phyloP scores from a whole-genome alignment of 192 early-diverging fungal genomes.

The Dispira simplex region DNA sequence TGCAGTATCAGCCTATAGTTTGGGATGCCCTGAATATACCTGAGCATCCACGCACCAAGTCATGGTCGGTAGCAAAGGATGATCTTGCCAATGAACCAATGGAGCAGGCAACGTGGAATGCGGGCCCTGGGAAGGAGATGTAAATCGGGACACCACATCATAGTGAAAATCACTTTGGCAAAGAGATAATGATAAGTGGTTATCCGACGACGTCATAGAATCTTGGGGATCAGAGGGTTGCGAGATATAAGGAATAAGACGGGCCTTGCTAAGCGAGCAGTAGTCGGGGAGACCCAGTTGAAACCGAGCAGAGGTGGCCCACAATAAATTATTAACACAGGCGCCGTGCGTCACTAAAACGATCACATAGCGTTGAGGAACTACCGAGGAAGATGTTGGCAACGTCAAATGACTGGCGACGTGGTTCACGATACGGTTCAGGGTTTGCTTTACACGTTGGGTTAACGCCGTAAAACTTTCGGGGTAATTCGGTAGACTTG shows the following conservation, averaged over 20 bases:
- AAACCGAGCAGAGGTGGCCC: background rate
- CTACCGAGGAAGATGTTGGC: background rate
- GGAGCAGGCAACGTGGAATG: no score
- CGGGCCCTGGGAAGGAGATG: background rate
- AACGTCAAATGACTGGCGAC: background rate
- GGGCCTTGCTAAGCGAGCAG: background rate
- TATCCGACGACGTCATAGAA: background rate
- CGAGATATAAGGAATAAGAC: background rate
- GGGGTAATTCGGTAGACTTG: background rate
- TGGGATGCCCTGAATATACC: constrained; percentile 1
- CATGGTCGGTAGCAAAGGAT: background rate
- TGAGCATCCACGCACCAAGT: background rate
- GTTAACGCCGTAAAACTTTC: background rate
- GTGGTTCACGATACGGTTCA: background rate
- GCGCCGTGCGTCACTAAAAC: constrained; percentile 5
- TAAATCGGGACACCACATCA: background rate
- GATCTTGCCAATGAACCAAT: no score
- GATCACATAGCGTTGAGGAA: background rate
- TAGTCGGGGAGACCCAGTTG: background rate
- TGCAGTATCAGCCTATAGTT: background rate
- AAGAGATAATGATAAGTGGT: background rate
- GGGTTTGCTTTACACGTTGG: background rate
- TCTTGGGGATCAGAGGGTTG: background rate
- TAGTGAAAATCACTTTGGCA: background rate
- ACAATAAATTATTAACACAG: background rate